Conservation (phyloP, 2,329 filamentous ascomycete genomes). For the Beauveria asiatica region DNA sequence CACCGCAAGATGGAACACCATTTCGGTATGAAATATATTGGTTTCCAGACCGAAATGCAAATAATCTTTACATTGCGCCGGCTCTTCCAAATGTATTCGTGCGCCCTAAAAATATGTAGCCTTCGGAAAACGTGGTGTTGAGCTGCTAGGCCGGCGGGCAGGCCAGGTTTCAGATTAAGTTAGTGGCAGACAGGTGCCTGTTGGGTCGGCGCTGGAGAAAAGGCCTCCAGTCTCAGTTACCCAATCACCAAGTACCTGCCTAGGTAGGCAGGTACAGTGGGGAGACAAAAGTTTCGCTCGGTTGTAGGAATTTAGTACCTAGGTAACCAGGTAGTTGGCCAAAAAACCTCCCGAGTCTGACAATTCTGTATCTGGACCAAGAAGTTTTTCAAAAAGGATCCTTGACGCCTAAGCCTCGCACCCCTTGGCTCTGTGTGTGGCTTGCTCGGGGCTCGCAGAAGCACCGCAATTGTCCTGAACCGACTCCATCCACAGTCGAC, state of each 20-base stretch:
- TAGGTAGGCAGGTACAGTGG: neutral
- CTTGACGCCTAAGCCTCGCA: neutral
- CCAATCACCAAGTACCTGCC: neutral
- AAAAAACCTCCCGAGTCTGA: neutral
- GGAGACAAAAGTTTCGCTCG: no score
- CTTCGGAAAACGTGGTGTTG: neutral
- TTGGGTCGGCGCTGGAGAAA: no score
- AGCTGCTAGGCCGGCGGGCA: neutral
- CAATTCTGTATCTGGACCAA: neutral
- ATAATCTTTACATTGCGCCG: neutral
- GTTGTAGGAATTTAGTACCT: no score
- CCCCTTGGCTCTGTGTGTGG: neutral
- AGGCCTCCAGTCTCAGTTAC: no score
- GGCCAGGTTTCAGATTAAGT: neutral
- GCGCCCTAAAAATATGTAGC: no score
- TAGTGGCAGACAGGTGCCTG: no score
- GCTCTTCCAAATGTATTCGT: neutral
- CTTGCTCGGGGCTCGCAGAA: slow-evolving; percentile 2
- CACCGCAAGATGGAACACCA: neutral
- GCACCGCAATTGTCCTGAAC: neutral
- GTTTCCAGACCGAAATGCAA: neutral
- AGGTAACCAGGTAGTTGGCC: neutral
- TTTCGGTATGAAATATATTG: neutral
- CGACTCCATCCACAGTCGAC: neutral
- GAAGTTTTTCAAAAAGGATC: neutral